These are phyloP conservation scores for Ceriops decandra DNA, from an alignment of 345 rosid species.

Conservation along the genomic window DNA sequence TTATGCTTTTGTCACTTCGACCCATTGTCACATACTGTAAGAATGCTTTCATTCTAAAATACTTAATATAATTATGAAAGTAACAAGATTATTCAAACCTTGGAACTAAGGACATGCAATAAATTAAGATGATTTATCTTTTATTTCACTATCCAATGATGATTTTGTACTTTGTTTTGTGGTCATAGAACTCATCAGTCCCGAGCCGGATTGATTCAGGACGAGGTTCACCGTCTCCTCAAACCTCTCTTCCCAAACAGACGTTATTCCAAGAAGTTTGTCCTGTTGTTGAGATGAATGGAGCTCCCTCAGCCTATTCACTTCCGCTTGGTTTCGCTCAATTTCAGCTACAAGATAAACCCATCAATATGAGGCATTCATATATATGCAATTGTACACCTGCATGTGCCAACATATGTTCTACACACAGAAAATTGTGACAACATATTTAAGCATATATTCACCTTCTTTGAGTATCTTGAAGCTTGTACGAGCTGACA, in stretches of 20 bases:
- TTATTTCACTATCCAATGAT: not conserved
- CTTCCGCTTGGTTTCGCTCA: slow-evolving; percentile 22
- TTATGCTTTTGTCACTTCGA: no score
- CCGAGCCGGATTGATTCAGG: not conserved
- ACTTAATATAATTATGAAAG: no score
- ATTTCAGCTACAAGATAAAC: slow-evolving; percentile 21
- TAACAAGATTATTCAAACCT: no score
- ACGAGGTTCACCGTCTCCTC: slow-evolving; percentile 10
- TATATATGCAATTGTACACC: no score
- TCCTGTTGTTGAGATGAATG: slow-evolving; percentile 8
- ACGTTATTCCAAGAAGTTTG: not conserved
- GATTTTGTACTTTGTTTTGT: not conserved
- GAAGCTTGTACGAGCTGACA: slow-evolving; percentile 2
- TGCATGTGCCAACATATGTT: no score
- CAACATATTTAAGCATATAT: no score
- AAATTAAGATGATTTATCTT: no score
- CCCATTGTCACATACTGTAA: no score
- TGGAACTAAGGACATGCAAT: no score
- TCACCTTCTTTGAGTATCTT: slow-evolving; percentile 16
- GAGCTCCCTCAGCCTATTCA: slow-evolving; percentile 15
- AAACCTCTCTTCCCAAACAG: slow-evolving; percentile 15
- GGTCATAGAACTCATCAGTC: not conserved
- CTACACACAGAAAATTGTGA: no score
- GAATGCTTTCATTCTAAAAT: no score
- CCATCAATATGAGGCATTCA: not conserved